Percentiles rank a stretch among this genome's conserved stretches.
Conservation (phyloP, 768 basidiomycete genomes). For the Leccinum pellstonianum region DNA sequence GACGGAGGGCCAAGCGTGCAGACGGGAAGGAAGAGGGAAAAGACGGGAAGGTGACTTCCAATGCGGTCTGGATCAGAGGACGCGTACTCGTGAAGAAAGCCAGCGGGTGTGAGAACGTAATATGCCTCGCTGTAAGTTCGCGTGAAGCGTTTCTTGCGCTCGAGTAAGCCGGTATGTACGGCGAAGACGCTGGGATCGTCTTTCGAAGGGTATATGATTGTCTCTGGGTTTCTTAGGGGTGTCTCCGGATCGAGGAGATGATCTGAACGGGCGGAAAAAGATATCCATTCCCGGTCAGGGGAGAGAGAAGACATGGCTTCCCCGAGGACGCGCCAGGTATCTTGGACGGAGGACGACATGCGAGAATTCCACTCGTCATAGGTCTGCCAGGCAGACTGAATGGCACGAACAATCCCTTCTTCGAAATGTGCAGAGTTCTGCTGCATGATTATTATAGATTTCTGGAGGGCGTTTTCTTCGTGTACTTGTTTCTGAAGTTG, state of each 20-base stretch:
- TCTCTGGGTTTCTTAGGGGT: slow-evolving; percentile 75
- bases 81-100: slow-evolving; percentile 91
- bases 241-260: slow-evolving; percentile 97
- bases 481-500: slow-evolving; percentile 91
- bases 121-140: slow-evolving; percentile 81
- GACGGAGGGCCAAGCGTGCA: slow-evolving; percentile 96
- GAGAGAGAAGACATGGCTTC: slow-evolving; percentile 74
- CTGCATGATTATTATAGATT: slow-evolving; percentile 97
- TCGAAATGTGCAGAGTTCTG: slow-evolving; percentile 97
- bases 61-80: slow-evolving; percentile 65
- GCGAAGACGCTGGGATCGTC: slow-evolving; percentile 83
- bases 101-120: slow-evolving; percentile 92
- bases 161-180: slow-evolving; percentile 86
- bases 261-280: slow-evolving; percentile 89
- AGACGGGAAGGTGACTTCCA: slow-evolving; percentile 60
- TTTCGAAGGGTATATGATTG: slow-evolving; percentile 84
- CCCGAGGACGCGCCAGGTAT: slow-evolving; percentile 71
- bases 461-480: slow-evolving; percentile 97
- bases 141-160: slow-evolving; percentile 96
- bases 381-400: slow-evolving; percentile 97
- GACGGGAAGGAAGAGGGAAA: slow-evolving; percentile 87
- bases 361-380: slow-evolving; percentile 94
- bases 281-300: slow-evolving; percentile 93
- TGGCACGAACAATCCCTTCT: slow-evolving; percentile 89
- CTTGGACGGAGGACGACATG: slow-evolving; percentile 68